Percentiles rank a stretch among this genome's conserved stretches.
These are phyloP conservation scores for Trichoderma breve DNA, from an alignment of 2,329 filamentous ascomycete genomes.

Conservation along the genomic window DNA sequence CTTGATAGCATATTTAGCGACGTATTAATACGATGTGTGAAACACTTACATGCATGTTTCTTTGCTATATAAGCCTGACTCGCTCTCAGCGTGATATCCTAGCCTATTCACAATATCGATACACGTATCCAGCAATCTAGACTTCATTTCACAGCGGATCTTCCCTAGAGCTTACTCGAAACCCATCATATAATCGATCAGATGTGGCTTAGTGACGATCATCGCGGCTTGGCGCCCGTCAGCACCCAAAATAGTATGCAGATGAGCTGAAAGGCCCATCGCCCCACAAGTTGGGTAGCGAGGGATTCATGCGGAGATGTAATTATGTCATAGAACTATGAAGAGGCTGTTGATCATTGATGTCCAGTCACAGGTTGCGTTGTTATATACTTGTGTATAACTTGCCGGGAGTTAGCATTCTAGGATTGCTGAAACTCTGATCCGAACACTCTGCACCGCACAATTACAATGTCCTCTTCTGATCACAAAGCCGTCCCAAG, in stretches of 20 bases:
- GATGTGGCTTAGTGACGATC: neutral
- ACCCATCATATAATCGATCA: neutral
- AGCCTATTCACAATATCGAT: neutral
- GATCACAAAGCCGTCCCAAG: neutral
- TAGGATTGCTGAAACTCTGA: neutral
- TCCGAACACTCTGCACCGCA: no score
- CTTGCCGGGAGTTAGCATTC: neutral
- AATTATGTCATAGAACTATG: neutral
- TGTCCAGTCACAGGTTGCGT: neutral
- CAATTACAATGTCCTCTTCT: neutral
- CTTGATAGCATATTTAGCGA: neutral
- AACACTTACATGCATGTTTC: neutral
- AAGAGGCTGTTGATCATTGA: neutral
- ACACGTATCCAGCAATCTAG: neutral
- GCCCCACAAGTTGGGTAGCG: neutral
- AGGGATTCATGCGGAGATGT: neutral
- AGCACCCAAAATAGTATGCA: neutral
- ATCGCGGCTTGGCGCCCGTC: neutral
- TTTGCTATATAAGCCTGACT: neutral
- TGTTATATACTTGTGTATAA: neutral
- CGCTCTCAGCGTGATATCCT: neutral
- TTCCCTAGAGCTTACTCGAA: neutral
- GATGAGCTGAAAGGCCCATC: neutral
- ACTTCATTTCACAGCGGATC: neutral
- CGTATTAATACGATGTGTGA: neutral